Base-by-base conservation (phyloP, 75 land plant species). In the Picea sitchensis region DNA sequence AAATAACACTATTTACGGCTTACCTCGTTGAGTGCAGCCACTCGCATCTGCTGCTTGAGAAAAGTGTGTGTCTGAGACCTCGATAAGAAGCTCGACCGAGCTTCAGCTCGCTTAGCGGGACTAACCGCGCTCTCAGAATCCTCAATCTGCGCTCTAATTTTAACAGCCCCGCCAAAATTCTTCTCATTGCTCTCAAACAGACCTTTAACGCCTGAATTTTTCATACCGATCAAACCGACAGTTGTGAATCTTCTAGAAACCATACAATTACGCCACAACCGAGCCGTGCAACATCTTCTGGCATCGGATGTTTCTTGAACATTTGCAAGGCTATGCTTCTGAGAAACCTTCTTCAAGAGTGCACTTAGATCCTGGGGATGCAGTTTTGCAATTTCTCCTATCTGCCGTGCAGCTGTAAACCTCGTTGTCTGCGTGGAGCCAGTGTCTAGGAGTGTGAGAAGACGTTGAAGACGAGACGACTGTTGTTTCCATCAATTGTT, bases 341-440 rank as follows among this genome's bases (percentile, higher is more conserved):
- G 26, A 26, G 26, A 26, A 26, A 87, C 94, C 92, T 91, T 93
- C 59, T 77, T 91, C 58, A 96, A 79, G 0, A 96, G 86, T 59
- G 94, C 81, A 58, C 78, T 88, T 58, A 96, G 87, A 61, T 96
- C 98, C 14, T 88, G 89, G 21, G 95, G 98, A 76, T 95, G 99
- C 23, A 85, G 84, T 79, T 91, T 94, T 5, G 95, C 99, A 78
- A 96, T 92, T 58, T 94, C 99, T 41, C 99, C 99, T 82, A 96
- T 92, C 78, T 96, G 99, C 47, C 89, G 84, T 21, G 99, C 98
- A 34, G 98, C 99, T 47, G 95, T 75, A 75, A 91, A 82, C 81
- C 99, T 88, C 13, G 99, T 96, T 44, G 86, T 84, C 79, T 94
- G 91, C 2, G 98, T 88, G 59, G 99, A 94, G 81, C 98, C 98